Percentiles rank a stretch among this genome's conserved stretches.
Evolutionary conservation across 306 rosid genomes (phyloP).

Genomic region (Gleditsia sinensis): DNA sequence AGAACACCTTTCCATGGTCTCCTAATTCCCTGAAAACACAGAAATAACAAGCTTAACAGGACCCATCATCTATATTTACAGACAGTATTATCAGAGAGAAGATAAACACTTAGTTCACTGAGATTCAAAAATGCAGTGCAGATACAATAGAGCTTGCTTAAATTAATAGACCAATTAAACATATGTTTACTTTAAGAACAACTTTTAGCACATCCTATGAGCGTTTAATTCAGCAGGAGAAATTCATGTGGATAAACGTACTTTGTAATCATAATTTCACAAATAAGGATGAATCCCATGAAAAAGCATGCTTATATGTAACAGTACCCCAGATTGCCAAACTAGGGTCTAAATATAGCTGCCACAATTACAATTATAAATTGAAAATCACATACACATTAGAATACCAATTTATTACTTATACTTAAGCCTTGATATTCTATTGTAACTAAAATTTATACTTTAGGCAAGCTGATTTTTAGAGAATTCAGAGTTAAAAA

Average conservation of each 20-base stretch:
- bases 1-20: constrained; percentile 99
- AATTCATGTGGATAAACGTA: background rate
- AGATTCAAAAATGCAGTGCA: background rate
- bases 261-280: background rate
- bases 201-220: background rate
- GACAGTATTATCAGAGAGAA: background rate
- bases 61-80: background rate
- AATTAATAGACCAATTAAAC: background rate
- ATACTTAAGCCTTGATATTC: background rate
- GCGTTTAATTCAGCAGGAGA: background rate
- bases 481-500: background rate
- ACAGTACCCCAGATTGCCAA: background rate
- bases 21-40: constrained; percentile 84
- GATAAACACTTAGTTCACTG: background rate
- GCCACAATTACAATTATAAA: background rate
- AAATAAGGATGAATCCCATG: background rate
- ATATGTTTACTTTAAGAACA: background rate
- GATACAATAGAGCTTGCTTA: background rate
- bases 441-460: background rate
- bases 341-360: background rate
- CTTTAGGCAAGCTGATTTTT: background rate
- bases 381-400: background rate
- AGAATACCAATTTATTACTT: background rate
- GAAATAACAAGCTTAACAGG: constrained; percentile 29
- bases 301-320: background rate